Evolutionary conservation across 257 asterid genomes (phyloP), one percentile per base, ranked within the genome.

Genomic region (Galeopsis tetrahit): DNA sequence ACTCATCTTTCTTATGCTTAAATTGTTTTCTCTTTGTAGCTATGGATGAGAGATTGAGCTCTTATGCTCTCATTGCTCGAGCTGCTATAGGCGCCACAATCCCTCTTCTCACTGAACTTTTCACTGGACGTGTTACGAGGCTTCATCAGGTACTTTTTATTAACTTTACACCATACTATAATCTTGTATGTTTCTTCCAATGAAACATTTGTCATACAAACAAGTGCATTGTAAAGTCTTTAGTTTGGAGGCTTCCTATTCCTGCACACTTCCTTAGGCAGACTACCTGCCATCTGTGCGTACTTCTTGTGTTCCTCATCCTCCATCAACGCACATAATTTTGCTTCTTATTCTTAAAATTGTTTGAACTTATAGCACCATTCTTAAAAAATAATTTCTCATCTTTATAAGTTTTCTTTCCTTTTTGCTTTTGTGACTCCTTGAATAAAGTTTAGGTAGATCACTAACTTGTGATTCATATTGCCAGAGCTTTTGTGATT

Each of bases 61-160:
- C 95, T 40, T 94, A 94, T 88, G 99, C 97, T 70, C 96, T 94
- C 73, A 89, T 94, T 83, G 99, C 96, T 83, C 93, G 99, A 77
- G 90, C 95, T 77, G 93, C 99, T 79, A 75, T 85, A 49, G 88
- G 82, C 64, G 73, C 80, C 38, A 71, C 93, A 43, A 73, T 90
- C 80, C 97, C 97, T 75, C 86, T 88, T 61, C 90, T 94, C 61
- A 79, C 81, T 44, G 69, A 84, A 77, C 85, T 79, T 72, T 85
- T 91, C 84, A 84, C 96, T 35, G 97, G 86, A 75, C 86, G 90
- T 63, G 67, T 91, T 65, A 64, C 75, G 69, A 79, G 71, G 85
- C 97, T 91, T 79, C 95, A 88, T 77, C 91, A 94, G 99, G 98
- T 91, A 70, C 69, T 55, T 44, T 55, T 44, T 55, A 40, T 64